A percentile compares a stretch with the other conserved stretches of the same genome.
phyloP scores from a whole-genome alignment of 2,329 filamentous ascomycete genomes.

The Calonectria hongkongensis region DNA sequence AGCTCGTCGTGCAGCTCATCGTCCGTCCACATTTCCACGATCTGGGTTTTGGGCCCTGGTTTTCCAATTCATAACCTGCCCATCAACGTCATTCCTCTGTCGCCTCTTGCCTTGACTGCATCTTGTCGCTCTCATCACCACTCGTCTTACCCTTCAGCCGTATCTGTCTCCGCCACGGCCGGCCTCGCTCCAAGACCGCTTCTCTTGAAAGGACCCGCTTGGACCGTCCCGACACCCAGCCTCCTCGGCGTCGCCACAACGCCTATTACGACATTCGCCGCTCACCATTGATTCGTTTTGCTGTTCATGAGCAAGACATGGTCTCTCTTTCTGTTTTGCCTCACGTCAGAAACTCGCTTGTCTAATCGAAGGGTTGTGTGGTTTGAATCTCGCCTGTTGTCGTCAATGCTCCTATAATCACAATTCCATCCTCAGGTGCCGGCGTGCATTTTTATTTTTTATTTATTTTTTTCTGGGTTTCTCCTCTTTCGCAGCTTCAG shows the following conservation, averaged over 20 bases:
- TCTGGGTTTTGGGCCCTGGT: slow-evolving; percentile 45
- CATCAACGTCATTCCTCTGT: slow-evolving; percentile 28
- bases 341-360: slow-evolving; percentile 41
- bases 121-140: slow-evolving; percentile 38
- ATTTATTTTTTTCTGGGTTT: slow-evolving; percentile 10
- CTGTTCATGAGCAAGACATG: slow-evolving; percentile 42
- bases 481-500: slow-evolving; percentile 44
- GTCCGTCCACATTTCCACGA: slow-evolving; percentile 44
- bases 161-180: slow-evolving; percentile 40
- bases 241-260: slow-evolving; percentile 48
- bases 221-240: slow-evolving; percentile 47
- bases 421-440: slow-evolving; percentile 44
- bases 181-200: slow-evolving; percentile 52
- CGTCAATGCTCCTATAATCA: slow-evolving; percentile 43
- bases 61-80: slow-evolving; percentile 42
- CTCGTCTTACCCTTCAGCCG: slow-evolving; percentile 36
- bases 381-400: slow-evolving; percentile 39
- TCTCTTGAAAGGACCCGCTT: slow-evolving; percentile 51
- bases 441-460: slow-evolving; percentile 35
- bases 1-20: slow-evolving; percentile 47
- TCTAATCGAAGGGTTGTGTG: slow-evolving; percentile 45
- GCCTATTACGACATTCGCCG: slow-evolving; percentile 44
- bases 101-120: slow-evolving; percentile 30
- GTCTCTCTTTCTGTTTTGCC: slow-evolving; percentile 41
- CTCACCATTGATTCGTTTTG: slow-evolving; percentile 43